These are phyloP conservation scores for Suhomyces wounanorum DNA, from an alignment of 1,139 yeast species.

Conservation along the genomic window DNA sequence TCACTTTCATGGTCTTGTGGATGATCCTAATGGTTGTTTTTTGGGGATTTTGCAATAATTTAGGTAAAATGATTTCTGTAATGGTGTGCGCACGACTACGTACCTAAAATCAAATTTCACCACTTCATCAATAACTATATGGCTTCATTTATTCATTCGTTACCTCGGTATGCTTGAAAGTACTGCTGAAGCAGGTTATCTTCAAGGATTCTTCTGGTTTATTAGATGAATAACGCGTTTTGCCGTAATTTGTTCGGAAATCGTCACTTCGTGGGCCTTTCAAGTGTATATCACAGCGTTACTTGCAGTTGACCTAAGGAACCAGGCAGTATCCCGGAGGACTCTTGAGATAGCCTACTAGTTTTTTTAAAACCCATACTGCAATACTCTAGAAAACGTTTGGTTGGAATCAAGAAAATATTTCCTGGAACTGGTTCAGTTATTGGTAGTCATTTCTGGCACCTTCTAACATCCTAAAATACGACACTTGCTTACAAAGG, in stretches of 20 bases:
- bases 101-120: no score
- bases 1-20: no score
- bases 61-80: no score
- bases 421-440: background rate
- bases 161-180: conserved; percentile 12
- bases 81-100: background rate
- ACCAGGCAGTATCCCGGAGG: background rate
- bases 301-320: background rate
- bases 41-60: no score
- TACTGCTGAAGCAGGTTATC: background rate
- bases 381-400: conserved; percentile 10
- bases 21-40: no score
- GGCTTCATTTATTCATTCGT: conserved; percentile 12
- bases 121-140: background rate
- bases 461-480: conserved; percentile 1
- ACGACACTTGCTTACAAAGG: conserved; percentile 4
- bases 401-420: background rate
- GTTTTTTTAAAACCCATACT: conserved; percentile 12
- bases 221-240: background rate
- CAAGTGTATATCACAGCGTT: background rate
- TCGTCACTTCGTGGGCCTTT: background rate
- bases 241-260: background rate
- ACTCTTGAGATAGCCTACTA: conserved; percentile 7
- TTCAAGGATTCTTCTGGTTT: background rate
- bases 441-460: background rate